Percentiles rank a stretch among this genome's conserved stretches.
phyloP scores from a whole-genome alignment of 2,329 filamentous ascomycete genomes.

The Sordariomycetes sp. region DNA sequence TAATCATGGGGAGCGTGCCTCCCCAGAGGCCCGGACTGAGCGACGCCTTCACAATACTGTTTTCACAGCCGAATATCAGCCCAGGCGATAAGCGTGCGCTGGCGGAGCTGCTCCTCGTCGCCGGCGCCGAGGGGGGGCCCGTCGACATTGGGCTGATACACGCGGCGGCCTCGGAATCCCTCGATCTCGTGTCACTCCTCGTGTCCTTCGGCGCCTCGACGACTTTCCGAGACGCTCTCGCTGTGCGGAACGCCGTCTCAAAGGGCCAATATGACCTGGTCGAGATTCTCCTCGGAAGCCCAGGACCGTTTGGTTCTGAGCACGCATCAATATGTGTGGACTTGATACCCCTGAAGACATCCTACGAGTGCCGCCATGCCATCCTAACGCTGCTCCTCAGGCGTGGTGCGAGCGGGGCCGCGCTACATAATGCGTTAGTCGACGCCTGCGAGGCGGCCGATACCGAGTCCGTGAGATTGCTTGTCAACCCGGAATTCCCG shows the following conservation, averaged over 20 bases:
- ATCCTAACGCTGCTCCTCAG: constrained; percentile 35
- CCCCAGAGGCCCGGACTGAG: constrained; percentile 36
- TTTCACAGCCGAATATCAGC: constrained; percentile 31
- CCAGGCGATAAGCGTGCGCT: constrained; percentile 39
- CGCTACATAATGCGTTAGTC: constrained; percentile 38
- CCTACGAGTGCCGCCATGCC: constrained; percentile 30
- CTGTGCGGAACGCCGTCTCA: constrained; percentile 36
- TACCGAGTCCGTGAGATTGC: constrained; percentile 31
- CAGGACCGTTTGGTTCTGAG: constrained; percentile 27
- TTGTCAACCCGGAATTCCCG: constrained; percentile 36
- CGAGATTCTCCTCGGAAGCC: constrained; percentile 32
- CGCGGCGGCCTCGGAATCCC: constrained; percentile 36
- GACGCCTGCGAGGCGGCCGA: constrained; percentile 38
- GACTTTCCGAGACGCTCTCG: constrained; percentile 39
- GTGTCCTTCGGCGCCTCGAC: constrained; percentile 42
- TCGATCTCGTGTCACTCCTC: constrained; percentile 44
- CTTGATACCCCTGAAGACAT: constrained; percentile 34
- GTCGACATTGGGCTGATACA: constrained; percentile 35
- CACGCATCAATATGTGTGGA: constrained; percentile 39
- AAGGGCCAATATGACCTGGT: constrained; percentile 34
- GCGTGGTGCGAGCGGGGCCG: constrained; percentile 36
- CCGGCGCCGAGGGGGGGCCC: constrained; percentile 41
- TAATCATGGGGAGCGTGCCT: constrained; percentile 40
- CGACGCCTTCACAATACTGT: constrained; percentile 36
- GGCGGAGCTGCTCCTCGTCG: constrained; percentile 46